These are phyloP conservation scores for Quercus parvula DNA, from an alignment of 306 rosid genomes.

Conservation along the genomic window DNA sequence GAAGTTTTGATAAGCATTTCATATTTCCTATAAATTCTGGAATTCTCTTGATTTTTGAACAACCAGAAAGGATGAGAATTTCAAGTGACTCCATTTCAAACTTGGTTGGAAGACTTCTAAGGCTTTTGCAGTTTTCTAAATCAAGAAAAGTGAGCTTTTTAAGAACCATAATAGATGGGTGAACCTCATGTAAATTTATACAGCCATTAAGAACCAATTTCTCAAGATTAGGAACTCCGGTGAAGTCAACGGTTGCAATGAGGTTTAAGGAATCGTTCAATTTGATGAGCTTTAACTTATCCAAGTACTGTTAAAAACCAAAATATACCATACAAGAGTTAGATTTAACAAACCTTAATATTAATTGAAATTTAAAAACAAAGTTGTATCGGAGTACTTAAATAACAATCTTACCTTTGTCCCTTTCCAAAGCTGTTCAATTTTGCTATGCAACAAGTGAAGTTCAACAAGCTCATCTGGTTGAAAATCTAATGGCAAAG, in stretches of 20 bases:
- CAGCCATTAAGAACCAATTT: neutral
- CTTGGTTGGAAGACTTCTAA: neutral
- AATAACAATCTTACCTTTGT: no score
- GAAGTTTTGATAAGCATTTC: constrained; percentile 5
- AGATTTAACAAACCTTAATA: no score
- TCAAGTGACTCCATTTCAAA: constrained; percentile 16
- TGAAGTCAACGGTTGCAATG: neutral
- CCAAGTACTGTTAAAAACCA: neutral
- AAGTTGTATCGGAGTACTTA: no score
- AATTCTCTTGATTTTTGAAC: constrained; percentile 16
- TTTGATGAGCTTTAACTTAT: neutral
- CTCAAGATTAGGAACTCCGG: neutral
- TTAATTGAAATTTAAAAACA: no score
- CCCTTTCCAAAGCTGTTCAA: neutral
- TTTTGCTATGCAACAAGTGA: no score
- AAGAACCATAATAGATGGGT: neutral
- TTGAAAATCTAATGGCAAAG: no score
- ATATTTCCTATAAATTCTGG: constrained; percentile 28
- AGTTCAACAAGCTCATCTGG: no score
- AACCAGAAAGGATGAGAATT: constrained; percentile 24
- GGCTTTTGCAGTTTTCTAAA: neutral
- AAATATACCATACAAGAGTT: neutral
- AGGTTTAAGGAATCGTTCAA: neutral
- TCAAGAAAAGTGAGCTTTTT: neutral
- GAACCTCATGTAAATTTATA: neutral